Evolutionary conservation across 345 rosid genomes (phyloP).

Genomic region (Eutrema japonicum): DNA sequence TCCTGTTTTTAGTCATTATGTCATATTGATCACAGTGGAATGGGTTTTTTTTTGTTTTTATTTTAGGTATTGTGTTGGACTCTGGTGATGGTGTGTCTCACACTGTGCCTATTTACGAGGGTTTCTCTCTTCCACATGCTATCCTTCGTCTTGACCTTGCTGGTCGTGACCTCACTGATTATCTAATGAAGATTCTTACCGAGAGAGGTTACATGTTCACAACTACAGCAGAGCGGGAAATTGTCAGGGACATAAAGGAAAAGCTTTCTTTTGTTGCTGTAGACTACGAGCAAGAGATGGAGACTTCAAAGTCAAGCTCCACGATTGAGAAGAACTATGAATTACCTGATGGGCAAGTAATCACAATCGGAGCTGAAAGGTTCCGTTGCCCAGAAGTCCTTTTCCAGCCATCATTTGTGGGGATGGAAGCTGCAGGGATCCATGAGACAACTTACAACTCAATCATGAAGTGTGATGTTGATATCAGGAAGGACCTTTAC

Average conservation of each 20-base stretch:
- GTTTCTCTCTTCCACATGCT: constrained; percentile 62
- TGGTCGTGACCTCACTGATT: constrained; percentile 58
- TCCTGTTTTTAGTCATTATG: not conserved
- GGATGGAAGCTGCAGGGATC: constrained; percentile 88
- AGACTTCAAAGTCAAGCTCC: constrained; percentile 73
- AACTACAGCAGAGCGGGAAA: constrained; percentile 88
- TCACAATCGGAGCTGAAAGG: constrained; percentile 85
- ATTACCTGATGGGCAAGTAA: constrained; percentile 80
- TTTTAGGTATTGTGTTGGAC: constrained; percentile 55
- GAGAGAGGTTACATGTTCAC: constrained; percentile 61
- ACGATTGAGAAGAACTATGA: constrained; percentile 81
- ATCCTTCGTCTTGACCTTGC: constrained; percentile 61
- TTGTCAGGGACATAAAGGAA: constrained; percentile 89
- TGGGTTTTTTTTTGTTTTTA: not conserved
- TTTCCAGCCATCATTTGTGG: constrained; percentile 85
- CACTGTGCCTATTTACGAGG: constrained; percentile 67
- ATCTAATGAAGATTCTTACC: constrained; percentile 55
- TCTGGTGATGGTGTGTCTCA: constrained; percentile 61
- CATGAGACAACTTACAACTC: constrained; percentile 87
- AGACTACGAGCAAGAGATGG: constrained; percentile 83
- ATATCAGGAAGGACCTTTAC: constrained; percentile 79
- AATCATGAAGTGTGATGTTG: constrained; percentile 86
- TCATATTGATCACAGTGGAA: not conserved
- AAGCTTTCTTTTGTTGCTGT: constrained; percentile 78
- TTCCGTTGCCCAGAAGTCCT: constrained; percentile 87